A percentile compares a stretch with the other conserved stretches of the same genome.
Conservation (phyloP, 164 flowering plant species). For the Taxillus chinensis region DNA sequence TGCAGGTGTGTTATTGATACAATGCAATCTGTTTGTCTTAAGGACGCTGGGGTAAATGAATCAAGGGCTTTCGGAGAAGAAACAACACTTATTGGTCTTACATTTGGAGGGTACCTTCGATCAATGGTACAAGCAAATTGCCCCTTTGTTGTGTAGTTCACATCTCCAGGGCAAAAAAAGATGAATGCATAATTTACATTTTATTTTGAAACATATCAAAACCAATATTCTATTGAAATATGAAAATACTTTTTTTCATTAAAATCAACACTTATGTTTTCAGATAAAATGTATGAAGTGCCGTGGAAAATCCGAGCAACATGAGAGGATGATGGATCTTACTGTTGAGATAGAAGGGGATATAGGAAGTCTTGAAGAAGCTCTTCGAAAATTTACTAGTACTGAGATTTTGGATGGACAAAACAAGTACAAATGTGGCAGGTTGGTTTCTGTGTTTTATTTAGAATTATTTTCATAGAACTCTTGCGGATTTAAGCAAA, state of each 20-base stretch:
- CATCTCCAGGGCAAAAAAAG: too few relatives aligned
- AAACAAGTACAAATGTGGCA: constrained; percentile 77
- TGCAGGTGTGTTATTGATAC: constrained; percentile 73
- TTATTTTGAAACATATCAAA: too few relatives aligned
- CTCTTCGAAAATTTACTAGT: constrained; percentile 56
- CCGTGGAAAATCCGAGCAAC: constrained; percentile 57
- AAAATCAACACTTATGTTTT: neutral
- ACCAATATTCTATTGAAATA: too few relatives aligned
- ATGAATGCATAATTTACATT: too few relatives aligned
- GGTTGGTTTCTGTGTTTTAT: constrained; percentile 27
- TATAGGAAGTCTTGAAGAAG: constrained; percentile 74
- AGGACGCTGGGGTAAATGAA: constrained; percentile 43
- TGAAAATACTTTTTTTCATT: neutral
- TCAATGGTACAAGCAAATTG: constrained; percentile 50
- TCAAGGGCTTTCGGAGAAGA: constrained; percentile 45
- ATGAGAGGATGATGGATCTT: constrained; percentile 90
- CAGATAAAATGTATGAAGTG: constrained; percentile 89
- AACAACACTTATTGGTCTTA: constrained; percentile 65
- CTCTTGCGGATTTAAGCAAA: too few relatives aligned
- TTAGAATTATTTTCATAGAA: too few relatives aligned
- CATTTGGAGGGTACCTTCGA: constrained; percentile 90
- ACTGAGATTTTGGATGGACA: constrained; percentile 87
- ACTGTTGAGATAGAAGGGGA: constrained; percentile 87
- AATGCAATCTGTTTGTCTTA: constrained; percentile 75
- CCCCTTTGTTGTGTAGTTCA: too few relatives aligned